Conservation (phyloP, 2,329 filamentous ascomycete species). For the Epicoccum nigrum region DNA sequence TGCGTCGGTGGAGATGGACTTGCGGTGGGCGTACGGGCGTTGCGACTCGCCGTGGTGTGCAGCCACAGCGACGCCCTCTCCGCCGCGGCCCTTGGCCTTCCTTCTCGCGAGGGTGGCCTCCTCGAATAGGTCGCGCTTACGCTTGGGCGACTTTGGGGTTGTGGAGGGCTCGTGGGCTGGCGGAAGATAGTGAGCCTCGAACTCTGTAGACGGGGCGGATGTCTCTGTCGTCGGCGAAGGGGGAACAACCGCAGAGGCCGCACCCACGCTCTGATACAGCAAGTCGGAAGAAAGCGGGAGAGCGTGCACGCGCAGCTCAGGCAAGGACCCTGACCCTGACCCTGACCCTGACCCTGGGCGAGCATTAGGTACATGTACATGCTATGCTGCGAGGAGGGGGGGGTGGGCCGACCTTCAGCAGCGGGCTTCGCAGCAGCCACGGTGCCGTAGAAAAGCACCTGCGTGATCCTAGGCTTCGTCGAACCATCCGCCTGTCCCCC, state of each 20-base stretch:
- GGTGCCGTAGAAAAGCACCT: constrained; percentile 55
- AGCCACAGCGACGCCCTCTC: constrained; percentile 52
- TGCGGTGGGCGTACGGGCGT: constrained; percentile 40
- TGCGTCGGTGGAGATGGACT: constrained; percentile 39
- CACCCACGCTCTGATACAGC: constrained; percentile 22
- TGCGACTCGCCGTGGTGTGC: constrained; percentile 38
- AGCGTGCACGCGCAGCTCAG: constrained; percentile 47
- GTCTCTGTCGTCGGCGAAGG: constrained; percentile 13
- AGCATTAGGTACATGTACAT: constrained; percentile 5
- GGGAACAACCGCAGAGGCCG: constrained; percentile 9
- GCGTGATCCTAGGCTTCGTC: constrained; percentile 42
- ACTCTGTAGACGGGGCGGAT: constrained; percentile 6
- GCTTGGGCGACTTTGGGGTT: constrained; percentile 45
- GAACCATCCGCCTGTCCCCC: background rate
- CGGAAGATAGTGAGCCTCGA: constrained; percentile 45
- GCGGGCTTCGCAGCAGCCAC: constrained; percentile 26
- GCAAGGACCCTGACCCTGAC: constrained; percentile 9
- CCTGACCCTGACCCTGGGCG: constrained; percentile 5
- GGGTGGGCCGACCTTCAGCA: constrained; percentile 36
- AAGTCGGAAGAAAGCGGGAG: constrained; percentile 54
- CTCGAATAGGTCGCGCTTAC: constrained; percentile 55
- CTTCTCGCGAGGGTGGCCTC: constrained; percentile 53
- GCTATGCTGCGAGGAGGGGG: constrained; percentile 38
- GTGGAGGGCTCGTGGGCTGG: constrained; percentile 29
- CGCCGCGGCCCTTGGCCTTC: constrained; percentile 51